Base-by-base conservation (phyloP, 176 grass and related monocot genomes). In the Areca catechu region DNA sequence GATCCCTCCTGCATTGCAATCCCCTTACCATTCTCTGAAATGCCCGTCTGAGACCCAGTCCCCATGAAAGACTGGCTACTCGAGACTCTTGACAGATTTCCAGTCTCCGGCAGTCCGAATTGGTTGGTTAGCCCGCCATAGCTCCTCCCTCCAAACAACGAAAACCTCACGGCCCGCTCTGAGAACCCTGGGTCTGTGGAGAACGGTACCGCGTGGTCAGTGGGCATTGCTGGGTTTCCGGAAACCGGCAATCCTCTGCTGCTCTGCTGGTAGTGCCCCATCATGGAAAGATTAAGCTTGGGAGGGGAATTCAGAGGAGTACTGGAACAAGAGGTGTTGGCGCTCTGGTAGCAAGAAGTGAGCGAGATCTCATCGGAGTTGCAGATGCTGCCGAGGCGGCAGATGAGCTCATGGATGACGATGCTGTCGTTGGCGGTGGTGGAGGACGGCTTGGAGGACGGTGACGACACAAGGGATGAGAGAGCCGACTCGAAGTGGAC, bases 301-400 rank as follows among this genome's bases (percentile, higher is more conserved):
- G 65, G 73, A 24, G 85, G 80, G 55, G 85, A 89, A 67, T 77
- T 80, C 56, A 80, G 74, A 4, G 77, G 85, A 48, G 73, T 89
- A 76, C 73, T 84, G 65, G 80, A 89, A 57, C 77, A 77, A 58
- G 80, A 89, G 62, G 79, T 74, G 73, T 67, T 71, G 22, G 71
- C 64, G 56, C 73, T 77, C 53, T 43, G 57, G 62, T 15, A n/a
- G 10, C 19, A 49, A 15, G 27, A 62, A 4, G 48, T 43, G 43
- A 49, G 24, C 4, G 58, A 54, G 50, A 54, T 54, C 19, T 72
- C 70, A 19, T 22, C 58, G 58, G 58, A 61, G 70, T 58, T 67
- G 73, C 80, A 89, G 73, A 89, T 89, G 85, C 76, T 71, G 37
- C 73, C 85, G 48, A 89, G 69, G 18, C 80, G 76, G 23, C 77